phyloP scores from a whole-genome alignment of 768 basidiomycete species.

The Mycena chlorophos region DNA sequence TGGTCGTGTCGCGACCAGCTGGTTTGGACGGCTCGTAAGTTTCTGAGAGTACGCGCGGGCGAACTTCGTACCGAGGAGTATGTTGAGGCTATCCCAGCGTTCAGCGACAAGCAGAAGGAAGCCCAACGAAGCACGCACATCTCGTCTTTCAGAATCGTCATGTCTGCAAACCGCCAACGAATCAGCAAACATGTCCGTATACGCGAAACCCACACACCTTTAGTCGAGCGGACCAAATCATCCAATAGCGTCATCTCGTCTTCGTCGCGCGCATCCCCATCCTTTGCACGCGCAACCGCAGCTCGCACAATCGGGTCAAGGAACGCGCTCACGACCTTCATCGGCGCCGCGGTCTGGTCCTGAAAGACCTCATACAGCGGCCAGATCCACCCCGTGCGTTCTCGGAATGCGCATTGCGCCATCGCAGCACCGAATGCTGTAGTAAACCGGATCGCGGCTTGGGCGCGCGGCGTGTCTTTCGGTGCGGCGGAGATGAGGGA shows the following conservation, averaged over 20 bases:
- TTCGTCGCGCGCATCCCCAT: not conserved
- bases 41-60: not conserved
- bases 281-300: conserved; percentile 3
- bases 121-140: not conserved
- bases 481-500: not conserved
- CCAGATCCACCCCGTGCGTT: conserved; percentile 17
- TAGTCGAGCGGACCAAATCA: not conserved
- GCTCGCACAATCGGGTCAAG: conserved; percentile 17
- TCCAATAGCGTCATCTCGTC: not conserved
- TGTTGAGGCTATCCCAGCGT: not conserved
- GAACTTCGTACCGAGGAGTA: not conserved
- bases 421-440: not conserved
- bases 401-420: not conserved
- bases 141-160: not conserved
- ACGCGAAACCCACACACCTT: not conserved
- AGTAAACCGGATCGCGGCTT: not conserved
- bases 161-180: not conserved
- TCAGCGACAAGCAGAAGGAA: not conserved
- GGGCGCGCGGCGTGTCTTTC: not conserved
- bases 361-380: conserved; percentile 16
- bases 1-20: not conserved
- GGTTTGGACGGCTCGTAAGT: too few species aligned
- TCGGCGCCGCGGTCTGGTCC: conserved; percentile 14
- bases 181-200: not conserved
- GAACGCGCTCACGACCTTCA: conserved; percentile 11